These are phyloP conservation scores for Draba incana DNA, from an alignment of 345 rosid genomes.

Conservation along the genomic window DNA sequence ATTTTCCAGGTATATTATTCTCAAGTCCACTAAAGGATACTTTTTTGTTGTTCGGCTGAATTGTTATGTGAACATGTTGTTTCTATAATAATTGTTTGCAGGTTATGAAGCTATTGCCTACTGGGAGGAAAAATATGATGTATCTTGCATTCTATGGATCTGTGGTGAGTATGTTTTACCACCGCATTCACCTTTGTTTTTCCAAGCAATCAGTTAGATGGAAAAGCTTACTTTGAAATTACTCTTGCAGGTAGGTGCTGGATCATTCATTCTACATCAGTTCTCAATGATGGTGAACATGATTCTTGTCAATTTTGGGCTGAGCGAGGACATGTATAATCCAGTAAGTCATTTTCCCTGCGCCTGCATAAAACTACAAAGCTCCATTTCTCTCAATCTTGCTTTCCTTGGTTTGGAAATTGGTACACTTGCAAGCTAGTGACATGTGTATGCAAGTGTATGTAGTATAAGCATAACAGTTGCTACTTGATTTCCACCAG, in stretches of 20 bases:
- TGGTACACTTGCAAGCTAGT: conserved; percentile 18
- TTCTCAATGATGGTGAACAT: conserved; percentile 74
- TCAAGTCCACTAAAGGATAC: neutral
- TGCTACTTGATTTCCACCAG: conserved; percentile 45
- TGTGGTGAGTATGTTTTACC: conserved; percentile 53
- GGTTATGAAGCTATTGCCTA: conserved; percentile 82
- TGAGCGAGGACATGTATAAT: conserved; percentile 92
- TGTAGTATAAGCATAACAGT: conserved; percentile 8
- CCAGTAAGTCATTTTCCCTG: conserved; percentile 57
- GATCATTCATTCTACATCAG: conserved; percentile 80
- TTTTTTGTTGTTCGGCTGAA: neutral
- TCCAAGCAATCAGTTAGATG: conserved; percentile 5
- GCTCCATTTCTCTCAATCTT: neutral
- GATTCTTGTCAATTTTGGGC: conserved; percentile 76
- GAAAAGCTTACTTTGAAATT: conserved; percentile 29
- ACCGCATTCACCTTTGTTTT: neutral
- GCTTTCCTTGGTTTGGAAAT: neutral
- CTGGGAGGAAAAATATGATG: conserved; percentile 68
- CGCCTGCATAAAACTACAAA: neutral
- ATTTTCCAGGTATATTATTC: conserved; percentile 73
- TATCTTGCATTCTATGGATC: conserved; percentile 73
- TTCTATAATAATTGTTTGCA: conserved; percentile 27
- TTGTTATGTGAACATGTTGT: neutral
- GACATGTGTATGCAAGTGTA: neutral
- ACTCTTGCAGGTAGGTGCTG: conserved; percentile 74